These are phyloP conservation scores for Pseudogymnoascus sp. DNA, from an alignment of 2,329 filamentous ascomycete genomes.

Conservation along the genomic window DNA sequence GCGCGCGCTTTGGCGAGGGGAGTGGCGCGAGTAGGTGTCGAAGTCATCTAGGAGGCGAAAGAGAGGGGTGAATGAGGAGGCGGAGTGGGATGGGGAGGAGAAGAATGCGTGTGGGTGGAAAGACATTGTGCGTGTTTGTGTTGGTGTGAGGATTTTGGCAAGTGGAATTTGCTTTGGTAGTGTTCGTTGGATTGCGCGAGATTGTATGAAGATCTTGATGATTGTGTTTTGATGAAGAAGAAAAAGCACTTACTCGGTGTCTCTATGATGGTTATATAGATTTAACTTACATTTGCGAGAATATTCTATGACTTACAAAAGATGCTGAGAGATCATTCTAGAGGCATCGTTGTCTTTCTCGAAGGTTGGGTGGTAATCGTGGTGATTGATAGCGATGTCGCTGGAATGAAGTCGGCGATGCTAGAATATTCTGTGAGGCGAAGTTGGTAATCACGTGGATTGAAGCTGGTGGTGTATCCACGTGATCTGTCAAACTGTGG, in stretches of 20 bases:
- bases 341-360: not conserved
- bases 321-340: not conserved
- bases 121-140: constrained; percentile 33
- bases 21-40: constrained; percentile 40
- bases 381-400: not conserved
- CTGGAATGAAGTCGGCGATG: not conserved
- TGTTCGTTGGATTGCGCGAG: not conserved
- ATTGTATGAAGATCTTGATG: constrained; percentile 1
- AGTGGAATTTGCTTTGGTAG: not conserved
- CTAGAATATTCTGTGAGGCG: constrained; percentile 3
- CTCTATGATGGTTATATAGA: constrained; percentile 1
- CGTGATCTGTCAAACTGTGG: not conserved
- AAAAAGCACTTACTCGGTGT: constrained; percentile 6
- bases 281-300: not conserved
- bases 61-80: constrained; percentile 40
- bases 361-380: not conserved
- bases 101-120: not conserved
- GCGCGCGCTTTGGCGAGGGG: constrained; percentile 13
- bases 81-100: not conserved
- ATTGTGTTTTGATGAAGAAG: constrained; percentile 4
- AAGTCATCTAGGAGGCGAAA: constrained; percentile 56
- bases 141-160: not conserved
- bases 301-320: not conserved
- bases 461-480: not conserved
- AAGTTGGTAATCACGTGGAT: not conserved